Conservation (phyloP, 805 yeast genomes). For the Wickerhamomyces mucosus region DNA sequence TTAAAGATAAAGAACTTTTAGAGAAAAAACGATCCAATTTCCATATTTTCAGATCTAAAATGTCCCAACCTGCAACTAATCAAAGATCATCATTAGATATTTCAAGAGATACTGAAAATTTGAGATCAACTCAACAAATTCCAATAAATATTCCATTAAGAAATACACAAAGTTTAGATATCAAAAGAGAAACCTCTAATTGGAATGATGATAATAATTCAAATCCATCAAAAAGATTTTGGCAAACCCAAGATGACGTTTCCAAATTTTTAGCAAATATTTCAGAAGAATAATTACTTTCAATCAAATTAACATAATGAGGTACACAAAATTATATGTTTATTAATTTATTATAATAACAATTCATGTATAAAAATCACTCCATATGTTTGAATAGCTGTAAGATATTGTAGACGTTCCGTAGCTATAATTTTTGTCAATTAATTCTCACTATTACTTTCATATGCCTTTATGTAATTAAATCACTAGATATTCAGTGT, state of each 20-base stretch:
- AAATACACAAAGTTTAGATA: slow-evolving; percentile 23
- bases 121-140: slow-evolving; percentile 2
- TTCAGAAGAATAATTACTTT: slow-evolving; percentile 10
- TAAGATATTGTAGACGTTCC: background rate
- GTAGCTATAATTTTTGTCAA: background rate
- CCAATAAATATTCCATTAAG: slow-evolving; percentile 4
- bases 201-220: slow-evolving; percentile 1
- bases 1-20: slow-evolving; percentile 26
- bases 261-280: slow-evolving; percentile 13
- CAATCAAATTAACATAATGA: background rate
- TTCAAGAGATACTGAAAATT: slow-evolving; percentile 8
- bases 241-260: slow-evolving; percentile 2
- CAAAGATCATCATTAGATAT: slow-evolving; percentile 19
- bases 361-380: background rate
- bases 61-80: slow-evolving; percentile 30
- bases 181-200: slow-evolving; percentile 10
- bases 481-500: no score
- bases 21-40: slow-evolving; percentile 31
- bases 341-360: background rate
- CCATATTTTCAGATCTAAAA: slow-evolving; percentile 30
- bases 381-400: background rate
- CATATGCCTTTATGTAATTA: no score
- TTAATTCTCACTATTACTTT: no score
- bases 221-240: slow-evolving; percentile 3
- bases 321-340: no score